These are phyloP conservation scores for Prunella vulgaris DNA, from an alignment of 257 asterid genomes.

Conservation along the genomic window DNA sequence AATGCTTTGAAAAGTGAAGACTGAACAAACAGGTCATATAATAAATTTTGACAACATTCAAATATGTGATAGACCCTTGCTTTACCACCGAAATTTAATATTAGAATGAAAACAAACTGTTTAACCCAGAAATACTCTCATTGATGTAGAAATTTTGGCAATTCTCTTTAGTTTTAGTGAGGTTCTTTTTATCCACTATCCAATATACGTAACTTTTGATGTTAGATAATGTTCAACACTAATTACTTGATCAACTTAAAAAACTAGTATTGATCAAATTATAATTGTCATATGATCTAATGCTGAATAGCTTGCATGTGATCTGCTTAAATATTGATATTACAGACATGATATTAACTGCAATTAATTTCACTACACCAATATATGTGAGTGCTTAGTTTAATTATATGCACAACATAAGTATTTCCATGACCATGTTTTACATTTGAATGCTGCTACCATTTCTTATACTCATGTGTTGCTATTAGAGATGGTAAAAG, in stretches of 20 bases:
- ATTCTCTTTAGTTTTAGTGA: not conserved
- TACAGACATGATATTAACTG: not conserved
- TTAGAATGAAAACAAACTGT: not conserved
- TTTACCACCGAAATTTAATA: not conserved
- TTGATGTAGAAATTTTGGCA: not conserved
- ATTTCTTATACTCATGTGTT: not conserved
- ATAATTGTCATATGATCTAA: not conserved
- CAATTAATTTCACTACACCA: not conserved
- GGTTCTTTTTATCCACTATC: not conserved
- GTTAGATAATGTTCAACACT: not conserved
- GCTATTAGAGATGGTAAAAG: not conserved
- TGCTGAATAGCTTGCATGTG: not conserved
- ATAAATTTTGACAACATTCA: not conserved
- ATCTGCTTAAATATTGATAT: not conserved
- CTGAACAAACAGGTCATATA: not conserved
- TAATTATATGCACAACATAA: not conserved
- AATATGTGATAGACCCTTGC: not conserved
- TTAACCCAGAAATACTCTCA: not conserved
- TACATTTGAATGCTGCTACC: not conserved
- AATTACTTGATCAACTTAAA: not conserved
- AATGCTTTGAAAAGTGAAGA: slow-evolving; percentile 3
- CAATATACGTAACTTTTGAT: not conserved
- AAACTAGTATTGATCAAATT: not conserved
- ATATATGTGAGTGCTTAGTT: not conserved
- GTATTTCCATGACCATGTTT: not conserved